Base-by-base conservation (phyloP, 371 early-diverging fungal species). In the Mortierella sp. region DNA sequence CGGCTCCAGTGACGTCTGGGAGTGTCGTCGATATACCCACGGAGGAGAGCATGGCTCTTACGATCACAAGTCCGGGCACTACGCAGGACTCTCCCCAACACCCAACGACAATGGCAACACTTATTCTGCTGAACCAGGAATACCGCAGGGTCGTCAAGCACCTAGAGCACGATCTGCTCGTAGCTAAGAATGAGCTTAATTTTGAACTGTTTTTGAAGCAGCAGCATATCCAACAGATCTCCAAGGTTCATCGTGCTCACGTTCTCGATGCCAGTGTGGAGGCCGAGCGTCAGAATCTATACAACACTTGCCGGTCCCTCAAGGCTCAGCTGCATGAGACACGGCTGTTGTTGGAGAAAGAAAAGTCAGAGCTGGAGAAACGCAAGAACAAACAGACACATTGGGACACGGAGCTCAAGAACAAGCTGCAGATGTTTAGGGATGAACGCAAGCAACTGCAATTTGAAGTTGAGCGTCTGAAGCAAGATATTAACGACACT, bases 201-300 rank as follows among this genome's bases (percentile, higher is more conserved):
- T 89, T 88, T 79, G 90, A 89, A 60, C 57, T 88, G 17, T 89
- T 87, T 60, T 76, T 89, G 42, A 87, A 88, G 50, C 90, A 89
- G 54, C 90, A 89, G 19, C 86, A 89, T 61, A 79, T 88, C 9
- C 90, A 88, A 54, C 90, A 89, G 56, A 88, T 89, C 46, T 87
- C 86, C 21, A 79, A 87, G 31, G 71, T 89, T 9, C 87, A 89
- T 64, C 85, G 85, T 14, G 87, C 88, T 15, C 90, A 86, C 66
- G 83, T 89, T 1, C 66, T 86, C 17, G 90, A 89, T 76, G 87
- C 81, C 21, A 82, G 87, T 31, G 87, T 86, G 0, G 88, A 89
- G 59, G 90, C 90, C 0, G 87, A 87, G 64, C 70, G 87, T 60
- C 88, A 89, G 55, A 81, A 84, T 51, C 59, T 87, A 80, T 88